These are phyloP conservation scores for Penicillium cinerascens DNA, from an alignment of 495 filamentous ascomycete genomes.

Conservation along the genomic window DNA sequence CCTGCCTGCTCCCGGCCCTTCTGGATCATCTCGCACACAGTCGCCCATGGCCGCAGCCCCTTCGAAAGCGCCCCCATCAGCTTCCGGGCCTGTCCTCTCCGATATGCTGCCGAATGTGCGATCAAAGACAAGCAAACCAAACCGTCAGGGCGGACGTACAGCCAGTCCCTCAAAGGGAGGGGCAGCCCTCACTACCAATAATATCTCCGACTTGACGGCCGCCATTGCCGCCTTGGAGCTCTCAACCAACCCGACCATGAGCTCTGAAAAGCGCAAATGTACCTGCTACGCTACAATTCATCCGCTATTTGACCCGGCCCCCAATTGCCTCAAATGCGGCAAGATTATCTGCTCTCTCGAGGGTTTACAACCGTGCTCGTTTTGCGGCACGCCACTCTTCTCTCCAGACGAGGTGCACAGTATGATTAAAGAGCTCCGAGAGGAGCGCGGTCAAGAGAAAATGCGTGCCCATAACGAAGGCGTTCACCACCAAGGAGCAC, in stretches of 20 bases:
- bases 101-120: conserved; percentile 66
- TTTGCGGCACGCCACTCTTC: conserved; percentile 74
- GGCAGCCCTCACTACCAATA: conserved; percentile 49
- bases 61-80: conserved; percentile 62
- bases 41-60: conserved; percentile 36
- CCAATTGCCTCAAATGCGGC: conserved; percentile 89
- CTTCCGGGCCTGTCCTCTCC: conserved; percentile 72
- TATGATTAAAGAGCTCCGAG: conserved; percentile 83
- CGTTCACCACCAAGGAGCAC: conserved; percentile 46
- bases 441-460: conserved; percentile 81
- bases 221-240: conserved; percentile 90
- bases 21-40: conserved; percentile 35
- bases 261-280: conserved; percentile 59
- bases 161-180: conserved; percentile 23
- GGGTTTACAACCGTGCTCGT: conserved; percentile 91
- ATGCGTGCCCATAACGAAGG: conserved; percentile 79
- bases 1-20: conserved; percentile 20
- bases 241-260: conserved; percentile 74
- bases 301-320: conserved; percentile 77
- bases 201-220: conserved; percentile 79
- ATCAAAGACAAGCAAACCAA: conserved; percentile 52
- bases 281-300: conserved; percentile 83
- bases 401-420: conserved; percentile 66
- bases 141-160: conserved; percentile 52
- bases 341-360: conserved; percentile 97